Conservation (phyloP, 495 filamentous ascomycete species). For the Penicillium ucsense region DNA sequence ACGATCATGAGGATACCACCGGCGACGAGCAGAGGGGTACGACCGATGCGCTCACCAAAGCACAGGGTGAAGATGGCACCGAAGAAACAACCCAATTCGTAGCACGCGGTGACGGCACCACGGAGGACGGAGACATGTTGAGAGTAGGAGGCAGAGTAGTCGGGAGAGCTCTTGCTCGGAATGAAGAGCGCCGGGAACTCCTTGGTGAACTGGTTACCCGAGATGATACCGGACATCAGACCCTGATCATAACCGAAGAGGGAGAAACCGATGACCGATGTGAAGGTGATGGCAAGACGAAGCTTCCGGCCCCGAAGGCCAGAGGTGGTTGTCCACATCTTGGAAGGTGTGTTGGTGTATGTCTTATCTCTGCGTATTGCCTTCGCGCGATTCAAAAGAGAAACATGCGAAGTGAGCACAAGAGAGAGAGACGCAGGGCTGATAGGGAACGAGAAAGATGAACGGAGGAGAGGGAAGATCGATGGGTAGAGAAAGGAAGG, state of each 20-base stretch:
- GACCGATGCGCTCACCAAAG: conserved; percentile 58
- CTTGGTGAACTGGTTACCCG: conserved; percentile 54
- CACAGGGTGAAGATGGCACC: conserved; percentile 64
- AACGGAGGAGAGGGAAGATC: conserved; percentile 2
- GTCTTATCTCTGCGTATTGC: not conserved
- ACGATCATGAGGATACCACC: conserved; percentile 65
- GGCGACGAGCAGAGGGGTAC: conserved; percentile 49
- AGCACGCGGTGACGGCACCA: conserved; percentile 70
- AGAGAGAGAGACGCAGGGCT: no score
- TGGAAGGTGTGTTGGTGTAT: conserved; percentile 2
- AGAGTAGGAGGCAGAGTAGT: conserved; percentile 1
- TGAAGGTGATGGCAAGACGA: conserved; percentile 28
- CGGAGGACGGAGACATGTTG: conserved; percentile 57
- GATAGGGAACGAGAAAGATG: not conserved
- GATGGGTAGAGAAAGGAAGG: conserved; percentile 1
- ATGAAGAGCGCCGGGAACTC: conserved; percentile 50
- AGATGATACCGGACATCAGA: conserved; percentile 73
- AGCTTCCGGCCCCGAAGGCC: conserved; percentile 29
- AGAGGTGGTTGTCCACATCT: conserved; percentile 32
- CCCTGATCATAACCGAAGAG: conserved; percentile 67
- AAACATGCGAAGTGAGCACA: no score
- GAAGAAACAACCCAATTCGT: conserved; percentile 67
- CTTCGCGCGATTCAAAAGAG: no score
- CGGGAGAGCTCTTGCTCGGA: not conserved
- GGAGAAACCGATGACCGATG: conserved; percentile 52